A percentile compares a stretch with the other conserved stretches of the same genome.
phyloP scores from a whole-genome alignment of 805 yeast species.

The Pichia kluyveri region DNA sequence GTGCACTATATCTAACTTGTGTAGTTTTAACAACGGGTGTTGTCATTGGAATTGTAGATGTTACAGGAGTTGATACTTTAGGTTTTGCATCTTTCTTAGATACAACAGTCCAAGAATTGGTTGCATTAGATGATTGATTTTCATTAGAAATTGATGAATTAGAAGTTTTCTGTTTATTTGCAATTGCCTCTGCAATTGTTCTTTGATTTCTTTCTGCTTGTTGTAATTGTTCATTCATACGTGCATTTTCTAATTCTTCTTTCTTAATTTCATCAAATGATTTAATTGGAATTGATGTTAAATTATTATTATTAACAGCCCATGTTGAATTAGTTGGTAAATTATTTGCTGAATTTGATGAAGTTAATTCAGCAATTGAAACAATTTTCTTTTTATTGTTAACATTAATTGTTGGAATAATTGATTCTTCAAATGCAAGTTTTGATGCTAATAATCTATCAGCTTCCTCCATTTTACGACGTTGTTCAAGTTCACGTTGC shows the following conservation, averaged over 20 bases:
- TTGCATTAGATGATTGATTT: background rate
- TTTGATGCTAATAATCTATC: conserved; percentile 17
- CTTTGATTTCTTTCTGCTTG: conserved; percentile 14
- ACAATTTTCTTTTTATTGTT: conserved; percentile 5
- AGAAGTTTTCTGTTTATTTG: conserved; percentile 5
- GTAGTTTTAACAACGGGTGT: background rate
- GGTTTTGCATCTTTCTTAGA: conserved; percentile 27
- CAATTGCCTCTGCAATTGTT: conserved; percentile 18
- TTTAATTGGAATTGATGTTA: conserved; percentile 23
- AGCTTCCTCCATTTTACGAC: conserved; percentile 16
- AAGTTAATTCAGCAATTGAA: background rate
- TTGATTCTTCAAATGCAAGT: conserved; percentile 13
- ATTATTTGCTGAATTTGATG: conserved; percentile 10
- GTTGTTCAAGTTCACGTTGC: conserved; percentile 10
- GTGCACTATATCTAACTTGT: conserved; percentile 6
- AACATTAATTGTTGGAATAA: background rate
- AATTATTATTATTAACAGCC: conserved; percentile 27
- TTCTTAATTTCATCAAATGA: conserved; percentile 54
- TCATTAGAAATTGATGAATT: conserved; percentile 1
- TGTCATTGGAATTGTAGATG: background rate
- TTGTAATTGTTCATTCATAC: conserved; percentile 15
- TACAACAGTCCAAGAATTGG: conserved; percentile 30
- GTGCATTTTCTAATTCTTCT: conserved; percentile 35
- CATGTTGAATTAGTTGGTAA: conserved; percentile 38
- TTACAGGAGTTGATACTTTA: conserved; percentile 15